A percentile compares a stretch with the other conserved stretches of the same genome.
These are phyloP conservation scores for Polysphondylium violaceum DNA, from an alignment of 78 protist species.

Conservation along the genomic window DNA sequence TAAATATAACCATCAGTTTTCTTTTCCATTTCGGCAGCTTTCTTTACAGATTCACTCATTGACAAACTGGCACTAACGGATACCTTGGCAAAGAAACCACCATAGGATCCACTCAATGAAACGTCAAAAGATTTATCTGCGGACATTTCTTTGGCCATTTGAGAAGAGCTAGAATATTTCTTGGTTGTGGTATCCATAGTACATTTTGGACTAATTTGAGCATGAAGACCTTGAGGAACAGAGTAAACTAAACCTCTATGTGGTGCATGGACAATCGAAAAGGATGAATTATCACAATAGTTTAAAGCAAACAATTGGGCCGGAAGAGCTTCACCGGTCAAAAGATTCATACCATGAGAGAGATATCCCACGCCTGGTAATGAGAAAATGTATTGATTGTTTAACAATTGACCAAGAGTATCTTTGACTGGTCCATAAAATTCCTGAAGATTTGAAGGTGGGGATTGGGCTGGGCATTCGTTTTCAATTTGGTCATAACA, in stretches of 20 bases:
- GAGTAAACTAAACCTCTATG: neutral
- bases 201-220: neutral
- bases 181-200: neutral
- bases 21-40: neutral
- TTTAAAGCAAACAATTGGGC: neutral
- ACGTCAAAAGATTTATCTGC: neutral
- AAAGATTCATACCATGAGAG: neutral
- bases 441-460: neutral
- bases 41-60: neutral
- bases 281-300: neutral
- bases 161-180: neutral
- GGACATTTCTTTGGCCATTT: neutral
- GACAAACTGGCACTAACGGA: neutral
- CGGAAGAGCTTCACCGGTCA: neutral
- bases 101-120: neutral
- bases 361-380: neutral
- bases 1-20: neutral
- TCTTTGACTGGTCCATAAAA: neutral
- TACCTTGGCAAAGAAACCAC: neutral
- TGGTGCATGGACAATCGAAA: neutral
- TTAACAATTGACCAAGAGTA: neutral
- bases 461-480: neutral
- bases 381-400: constrained; percentile 7
- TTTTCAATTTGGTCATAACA: neutral
- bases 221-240: neutral